These are phyloP conservation scores for Lentinula edodes DNA, from an alignment of 768 basidiomycete species.

Conservation along the genomic window DNA sequence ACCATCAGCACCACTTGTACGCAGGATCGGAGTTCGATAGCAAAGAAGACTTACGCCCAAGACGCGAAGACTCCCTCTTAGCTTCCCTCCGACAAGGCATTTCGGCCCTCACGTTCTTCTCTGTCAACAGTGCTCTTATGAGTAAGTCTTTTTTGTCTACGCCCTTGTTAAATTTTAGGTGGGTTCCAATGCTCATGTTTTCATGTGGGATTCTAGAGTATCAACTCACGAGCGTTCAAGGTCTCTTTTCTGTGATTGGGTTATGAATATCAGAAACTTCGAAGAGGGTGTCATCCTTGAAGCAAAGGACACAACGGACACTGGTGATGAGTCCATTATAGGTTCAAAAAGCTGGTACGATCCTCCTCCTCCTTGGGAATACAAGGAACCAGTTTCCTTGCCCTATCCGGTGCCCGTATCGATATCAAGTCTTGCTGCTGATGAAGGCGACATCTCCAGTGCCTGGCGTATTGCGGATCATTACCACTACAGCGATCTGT, in stretches of 20 bases:
- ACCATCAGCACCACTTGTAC: background rate
- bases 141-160: constrained; percentile 2
- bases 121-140: constrained; percentile 4
- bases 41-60: background rate
- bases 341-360: background rate
- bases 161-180: background rate
- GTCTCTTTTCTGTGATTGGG: background rate
- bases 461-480: background rate
- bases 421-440: too few relatives aligned
- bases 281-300: background rate
- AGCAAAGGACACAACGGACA: background rate
- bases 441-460: too few relatives aligned
- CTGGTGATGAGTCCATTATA: background rate
- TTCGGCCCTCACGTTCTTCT: background rate
- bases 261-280: background rate
- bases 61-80: constrained; percentile 1
- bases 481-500: background rate
- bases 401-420: background rate
- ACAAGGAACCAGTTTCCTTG: background rate
- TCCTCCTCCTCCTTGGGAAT: background rate
- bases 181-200: background rate
- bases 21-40: background rate
- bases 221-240: constrained; percentile 6
- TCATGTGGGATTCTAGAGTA: background rate
- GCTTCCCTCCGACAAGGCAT: background rate